Evolutionary conservation across 2,329 filamentous ascomycete species (phyloP).

Genomic region (Neoscytalidium dimidiatum): DNA sequence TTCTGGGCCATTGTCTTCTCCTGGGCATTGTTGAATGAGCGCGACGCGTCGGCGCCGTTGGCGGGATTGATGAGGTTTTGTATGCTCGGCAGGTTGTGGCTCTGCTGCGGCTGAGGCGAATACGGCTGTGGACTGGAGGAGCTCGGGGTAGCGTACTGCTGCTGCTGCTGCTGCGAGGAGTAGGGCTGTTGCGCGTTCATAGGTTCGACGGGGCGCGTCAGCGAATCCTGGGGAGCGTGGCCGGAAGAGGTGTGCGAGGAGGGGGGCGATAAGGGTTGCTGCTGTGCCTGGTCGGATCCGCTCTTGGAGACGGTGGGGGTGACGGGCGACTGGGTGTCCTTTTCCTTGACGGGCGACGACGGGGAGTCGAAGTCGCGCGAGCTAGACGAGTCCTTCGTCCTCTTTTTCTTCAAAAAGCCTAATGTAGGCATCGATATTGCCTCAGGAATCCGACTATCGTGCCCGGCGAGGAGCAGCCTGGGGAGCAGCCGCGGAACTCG

Average conservation of each 20-base stretch:
- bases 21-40: constrained; percentile 28
- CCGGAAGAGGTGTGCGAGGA: constrained; percentile 26
- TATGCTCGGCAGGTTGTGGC: constrained; percentile 77
- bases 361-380: constrained; percentile 65
- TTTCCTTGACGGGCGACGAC: constrained; percentile 66
- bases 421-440: constrained; percentile 77
- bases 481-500: constrained; percentile 18
- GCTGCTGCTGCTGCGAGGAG: constrained; percentile 29
- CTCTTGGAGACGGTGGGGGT: constrained; percentile 35
- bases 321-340: constrained; percentile 34
- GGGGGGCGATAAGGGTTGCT: constrained; percentile 20
- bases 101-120: constrained; percentile 26
- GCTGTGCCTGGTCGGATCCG: constrained; percentile 30
- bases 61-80: constrained; percentile 76
- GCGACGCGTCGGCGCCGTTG: constrained; percentile 32
- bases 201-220: constrained; percentile 33
- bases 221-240: constrained; percentile 19
- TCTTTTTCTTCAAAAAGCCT: constrained; percentile 97
- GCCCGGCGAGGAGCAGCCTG: constrained; percentile 26
- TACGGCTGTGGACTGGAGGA: constrained; percentile 13
- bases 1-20: constrained; percentile 29
- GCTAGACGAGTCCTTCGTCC: constrained; percentile 81
- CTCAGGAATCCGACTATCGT: constrained; percentile 27
- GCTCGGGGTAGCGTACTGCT: constrained; percentile 34
- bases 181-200: constrained; percentile 40